Percentiles rank a stretch among this genome's conserved stretches.
These are phyloP conservation scores for Ambrosia trifida DNA, from an alignment of 129 eudicot species.

Conservation along the genomic window DNA sequence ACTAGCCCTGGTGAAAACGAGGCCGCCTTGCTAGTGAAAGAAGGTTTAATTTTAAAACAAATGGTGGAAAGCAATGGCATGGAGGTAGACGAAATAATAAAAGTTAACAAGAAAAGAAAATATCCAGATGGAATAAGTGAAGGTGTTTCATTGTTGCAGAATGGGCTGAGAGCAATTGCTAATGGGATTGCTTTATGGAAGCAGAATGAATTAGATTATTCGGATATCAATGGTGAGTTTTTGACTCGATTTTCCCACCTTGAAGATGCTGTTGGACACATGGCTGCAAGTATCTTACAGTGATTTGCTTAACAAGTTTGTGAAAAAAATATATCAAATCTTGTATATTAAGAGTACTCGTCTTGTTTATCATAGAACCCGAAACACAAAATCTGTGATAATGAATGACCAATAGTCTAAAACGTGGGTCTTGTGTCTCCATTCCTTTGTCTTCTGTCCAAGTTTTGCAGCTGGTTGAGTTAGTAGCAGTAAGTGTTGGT, in stretches of 20 bases:
- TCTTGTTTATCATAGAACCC: too few relatives aligned
- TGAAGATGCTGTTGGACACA: conserved; percentile 59
- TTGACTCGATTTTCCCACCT: conserved; percentile 60
- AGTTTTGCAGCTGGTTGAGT: too few relatives aligned
- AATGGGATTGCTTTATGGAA: conserved; percentile 65
- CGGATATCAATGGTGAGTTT: conserved; percentile 47
- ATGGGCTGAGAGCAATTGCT: conserved; percentile 67
- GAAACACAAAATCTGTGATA: too few relatives aligned
- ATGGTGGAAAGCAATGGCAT: conserved; percentile 33
- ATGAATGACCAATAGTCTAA: too few relatives aligned
- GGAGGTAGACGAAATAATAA: conserved; percentile 51
- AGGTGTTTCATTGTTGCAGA: conserved; percentile 72
- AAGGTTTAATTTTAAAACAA: conserved; percentile 58
- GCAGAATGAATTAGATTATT: conserved; percentile 44
- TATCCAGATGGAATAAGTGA: conserved; percentile 60
- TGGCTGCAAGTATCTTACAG: conserved; percentile 46
- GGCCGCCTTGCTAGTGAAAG: conserved; percentile 41
- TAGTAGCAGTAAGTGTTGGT: too few relatives aligned
- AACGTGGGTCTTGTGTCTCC: not conserved
- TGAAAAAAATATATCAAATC: not conserved
- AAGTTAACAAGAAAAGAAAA: conserved; percentile 58
- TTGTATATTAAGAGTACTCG: not conserved
- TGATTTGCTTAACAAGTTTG: not conserved
- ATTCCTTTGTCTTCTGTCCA: not conserved
- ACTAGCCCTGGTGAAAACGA: conserved; percentile 45